Conservation (phyloP, 1,284 basidiomycete species). For the Bondarzewia mesenterica region DNA sequence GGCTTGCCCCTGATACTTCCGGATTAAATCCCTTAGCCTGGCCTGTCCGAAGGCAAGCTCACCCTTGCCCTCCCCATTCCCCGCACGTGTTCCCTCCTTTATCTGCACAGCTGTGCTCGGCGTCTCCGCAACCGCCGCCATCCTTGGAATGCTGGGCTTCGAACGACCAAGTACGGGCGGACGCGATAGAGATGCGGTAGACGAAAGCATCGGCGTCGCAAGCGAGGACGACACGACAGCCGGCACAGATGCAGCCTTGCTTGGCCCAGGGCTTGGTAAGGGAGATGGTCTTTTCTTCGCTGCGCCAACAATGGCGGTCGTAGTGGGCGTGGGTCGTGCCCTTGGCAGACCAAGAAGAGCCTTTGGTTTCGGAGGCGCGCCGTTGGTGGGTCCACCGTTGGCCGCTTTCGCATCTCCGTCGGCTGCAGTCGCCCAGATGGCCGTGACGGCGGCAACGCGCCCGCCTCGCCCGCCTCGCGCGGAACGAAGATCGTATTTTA, state of each 20-base stretch:
- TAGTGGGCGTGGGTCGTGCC: neutral
- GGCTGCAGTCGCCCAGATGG: slow-evolving; percentile 46
- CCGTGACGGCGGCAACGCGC: slow-evolving; percentile 63
- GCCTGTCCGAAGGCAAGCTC: slow-evolving; percentile 67
- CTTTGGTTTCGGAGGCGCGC: slow-evolving; percentile 5
- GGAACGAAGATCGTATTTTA: slow-evolving; percentile 67
- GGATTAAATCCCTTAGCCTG: slow-evolving; percentile 66
- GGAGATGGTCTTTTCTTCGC: slow-evolving; percentile 1
- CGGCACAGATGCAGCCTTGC: slow-evolving; percentile 53
- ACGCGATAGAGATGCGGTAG: slow-evolving; percentile 64
- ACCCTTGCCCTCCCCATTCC: neutral
- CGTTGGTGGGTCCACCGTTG: no score
- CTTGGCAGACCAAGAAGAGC: neutral
- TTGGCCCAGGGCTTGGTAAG: neutral
- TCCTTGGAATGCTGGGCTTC: neutral
- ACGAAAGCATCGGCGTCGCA: slow-evolving; percentile 61
- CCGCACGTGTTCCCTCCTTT: neutral
- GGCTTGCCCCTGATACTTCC: slow-evolving; percentile 55
- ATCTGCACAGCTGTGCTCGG: neutral
- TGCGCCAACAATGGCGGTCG: neutral
- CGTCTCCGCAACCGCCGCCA: slow-evolving; percentile 1
- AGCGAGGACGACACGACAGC: slow-evolving; percentile 61
- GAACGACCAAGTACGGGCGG: slow-evolving; percentile 11
- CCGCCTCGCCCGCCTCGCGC: slow-evolving; percentile 75
- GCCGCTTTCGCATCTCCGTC: neutral